These are phyloP conservation scores for Penicillium psychrofluorescens DNA, from an alignment of 495 filamentous ascomycete genomes.

Conservation along the genomic window DNA sequence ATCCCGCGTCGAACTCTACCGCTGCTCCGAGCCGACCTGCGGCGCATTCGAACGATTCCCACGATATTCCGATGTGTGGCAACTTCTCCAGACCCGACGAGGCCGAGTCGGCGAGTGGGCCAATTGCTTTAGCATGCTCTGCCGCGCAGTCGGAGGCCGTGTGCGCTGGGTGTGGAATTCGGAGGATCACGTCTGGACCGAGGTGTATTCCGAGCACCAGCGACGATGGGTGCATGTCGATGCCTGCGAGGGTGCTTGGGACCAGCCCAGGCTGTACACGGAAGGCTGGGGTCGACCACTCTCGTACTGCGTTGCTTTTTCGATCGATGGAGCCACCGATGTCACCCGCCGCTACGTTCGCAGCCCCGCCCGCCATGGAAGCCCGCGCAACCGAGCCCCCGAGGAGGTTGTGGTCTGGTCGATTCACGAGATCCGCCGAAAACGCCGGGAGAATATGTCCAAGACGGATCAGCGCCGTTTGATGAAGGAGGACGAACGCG, in stretches of 20 bases:
- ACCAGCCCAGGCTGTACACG: conserved; percentile 85
- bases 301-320: conserved; percentile 95
- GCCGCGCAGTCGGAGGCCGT: conserved; percentile 80
- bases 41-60: conserved; percentile 80
- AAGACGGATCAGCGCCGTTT: conserved; percentile 77
- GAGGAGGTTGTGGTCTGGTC: conserved; percentile 88
- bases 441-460: conserved; percentile 67
- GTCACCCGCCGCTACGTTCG: conserved; percentile 95
- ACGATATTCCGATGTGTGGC: conserved; percentile 94
- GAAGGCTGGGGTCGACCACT: conserved; percentile 94
- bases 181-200: conserved; percentile 96
- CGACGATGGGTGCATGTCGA: conserved; percentile 97
- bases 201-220: conserved; percentile 91
- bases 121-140: conserved; percentile 98
- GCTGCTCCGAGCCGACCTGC: conserved; percentile 67
- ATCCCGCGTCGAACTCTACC: conserved; percentile 79
- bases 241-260: conserved; percentile 89
- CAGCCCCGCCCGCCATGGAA: conserved; percentile 63
- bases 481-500: conserved; percentile 80
- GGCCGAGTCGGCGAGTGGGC: conserved; percentile 94
- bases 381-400: conserved; percentile 62
- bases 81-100: conserved; percentile 73
- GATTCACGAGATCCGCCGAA: conserved; percentile 77
- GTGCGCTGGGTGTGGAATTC: conserved; percentile 98
- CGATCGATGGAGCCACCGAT: conserved; percentile 88